phyloP scores from a whole-genome alignment of 352 stramenopile species.

The Phytophthora brassicae region DNA sequence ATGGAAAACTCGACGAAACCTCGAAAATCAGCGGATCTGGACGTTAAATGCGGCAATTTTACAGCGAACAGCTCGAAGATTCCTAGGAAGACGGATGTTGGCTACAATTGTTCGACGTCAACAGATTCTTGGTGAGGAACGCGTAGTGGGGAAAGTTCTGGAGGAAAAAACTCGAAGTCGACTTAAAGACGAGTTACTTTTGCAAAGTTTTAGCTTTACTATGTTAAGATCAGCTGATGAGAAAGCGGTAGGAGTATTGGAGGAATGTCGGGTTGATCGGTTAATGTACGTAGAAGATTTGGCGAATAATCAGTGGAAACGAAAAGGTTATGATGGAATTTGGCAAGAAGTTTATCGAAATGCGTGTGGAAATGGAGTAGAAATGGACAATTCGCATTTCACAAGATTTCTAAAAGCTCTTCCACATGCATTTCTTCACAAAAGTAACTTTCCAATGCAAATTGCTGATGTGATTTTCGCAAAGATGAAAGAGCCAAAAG shows the following conservation, averaged over 20 bases:
- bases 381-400: slow-evolving; percentile 75
- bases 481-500: slow-evolving; percentile 78
- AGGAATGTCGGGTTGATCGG: slow-evolving; percentile 37
- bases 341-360: slow-evolving; percentile 71
- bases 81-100: slow-evolving; percentile 43
- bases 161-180: slow-evolving; percentile 46
- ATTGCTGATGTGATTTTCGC: slow-evolving; percentile 64
- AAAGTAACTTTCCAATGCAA: slow-evolving; percentile 55
- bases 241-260: background rate
- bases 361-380: slow-evolving; percentile 39
- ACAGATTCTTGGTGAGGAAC: slow-evolving; percentile 56
- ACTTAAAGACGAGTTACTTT: slow-evolving; percentile 56
- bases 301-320: slow-evolving; percentile 42
- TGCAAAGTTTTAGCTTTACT: slow-evolving; percentile 65
- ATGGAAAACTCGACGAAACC: slow-evolving; percentile 40
- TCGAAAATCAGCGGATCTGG: slow-evolving; percentile 30
- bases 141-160: slow-evolving; percentile 49
- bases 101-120: slow-evolving; percentile 39
- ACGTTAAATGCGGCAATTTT: slow-evolving; percentile 34
- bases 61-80: slow-evolving; percentile 41
- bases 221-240: slow-evolving; percentile 26
- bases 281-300: slow-evolving; percentile 44
- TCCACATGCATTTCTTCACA: slow-evolving; percentile 60
- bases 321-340: slow-evolving; percentile 59
- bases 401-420: slow-evolving; percentile 63